Evolutionary conservation across 2,329 filamentous ascomycete species (phyloP).

Genomic region (Fusarium sp.): DNA sequence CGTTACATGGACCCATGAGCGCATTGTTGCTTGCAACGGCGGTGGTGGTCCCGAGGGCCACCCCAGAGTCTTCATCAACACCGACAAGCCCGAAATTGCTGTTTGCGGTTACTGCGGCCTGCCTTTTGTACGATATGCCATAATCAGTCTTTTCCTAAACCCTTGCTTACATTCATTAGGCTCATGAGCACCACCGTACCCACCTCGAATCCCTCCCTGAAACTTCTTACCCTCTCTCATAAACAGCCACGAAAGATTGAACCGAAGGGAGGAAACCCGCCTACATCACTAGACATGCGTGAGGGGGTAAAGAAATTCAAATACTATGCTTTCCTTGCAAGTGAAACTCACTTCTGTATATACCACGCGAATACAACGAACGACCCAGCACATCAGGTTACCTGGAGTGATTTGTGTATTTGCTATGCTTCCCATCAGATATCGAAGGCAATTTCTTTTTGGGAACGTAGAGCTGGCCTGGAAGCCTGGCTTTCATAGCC

Average conservation of each 20-base stretch:
- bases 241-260: constrained; percentile 36
- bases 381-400: constrained; percentile 14
- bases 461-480: neutral
- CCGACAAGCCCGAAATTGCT: constrained; percentile 94
- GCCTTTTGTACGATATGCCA: constrained; percentile 80
- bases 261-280: constrained; percentile 18
- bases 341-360: constrained; percentile 36
- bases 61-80: constrained; percentile 96
- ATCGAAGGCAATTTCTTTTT: neutral
- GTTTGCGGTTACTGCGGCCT: constrained; percentile 92
- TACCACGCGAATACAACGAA: constrained; percentile 44
- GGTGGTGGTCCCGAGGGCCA: constrained; percentile 92
- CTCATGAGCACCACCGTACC: constrained; percentile 87
- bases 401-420: neutral
- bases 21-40: constrained; percentile 87
- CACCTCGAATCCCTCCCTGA: constrained; percentile 84
- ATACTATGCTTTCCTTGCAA: constrained; percentile 32
- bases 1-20: constrained; percentile 88
- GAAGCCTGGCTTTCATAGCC: neutral
- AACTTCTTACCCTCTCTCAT: constrained; percentile 82
- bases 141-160: neutral
- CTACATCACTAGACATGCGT: constrained; percentile 23
- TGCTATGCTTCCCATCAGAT: neutral
- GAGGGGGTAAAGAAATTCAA: constrained; percentile 13
- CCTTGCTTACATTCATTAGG: constrained; percentile 62